Evolutionary conservation across 2,329 filamentous ascomycete genomes (phyloP), one percentile per base, ranked within the genome.

Genomic region (Aspergillus vadensis): DNA sequence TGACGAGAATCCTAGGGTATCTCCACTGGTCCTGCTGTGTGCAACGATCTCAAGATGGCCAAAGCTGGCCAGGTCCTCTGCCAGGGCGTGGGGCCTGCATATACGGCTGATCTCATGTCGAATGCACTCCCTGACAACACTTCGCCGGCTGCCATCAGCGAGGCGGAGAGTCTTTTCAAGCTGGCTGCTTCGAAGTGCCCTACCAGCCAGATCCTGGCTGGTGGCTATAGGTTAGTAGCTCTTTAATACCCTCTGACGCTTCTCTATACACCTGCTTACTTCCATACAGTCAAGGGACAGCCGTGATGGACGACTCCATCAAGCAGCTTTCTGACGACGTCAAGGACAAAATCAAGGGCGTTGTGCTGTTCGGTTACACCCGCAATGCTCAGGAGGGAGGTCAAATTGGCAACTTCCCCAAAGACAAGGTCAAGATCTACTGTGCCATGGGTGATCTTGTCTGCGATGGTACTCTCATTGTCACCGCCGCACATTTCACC

Each of bases 391-490:
- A 77, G 65, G 77, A 80, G 61, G 68, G 70, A 17, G 71, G 74
- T 41, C 73, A 74, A 58, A 79, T 80, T 41, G 71, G 75, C 3
- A 71, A 73, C 41, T 80, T 79, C 64, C 74, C 76, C n/a, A 65
- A 72, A 51, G 74, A 74, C 4, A 80, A 81, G 69, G 74, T 74
- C 23, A 74, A 80, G 63, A 79, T 82, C 15, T 77, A 81, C 41
- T 85, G 82, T 57, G 77, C 80, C 53, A 54, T 66, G 5, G 81
- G 79, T 0, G 82, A 85, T 61, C 61, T 79, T 49, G 83, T 85
- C 15, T 85, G 83, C 63, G 58, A 70, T 2, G 80, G 81, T 21
- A 79, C 77, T 3, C 67, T 82, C 57, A 70, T 77, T 41, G 70
- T 81, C 15, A 69, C 76, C 0, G 67, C 72, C 7, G 65, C 75